Conservation (phyloP, 1,284 basidiomycete genomes). For the Leccinum colubrinum region DNA sequence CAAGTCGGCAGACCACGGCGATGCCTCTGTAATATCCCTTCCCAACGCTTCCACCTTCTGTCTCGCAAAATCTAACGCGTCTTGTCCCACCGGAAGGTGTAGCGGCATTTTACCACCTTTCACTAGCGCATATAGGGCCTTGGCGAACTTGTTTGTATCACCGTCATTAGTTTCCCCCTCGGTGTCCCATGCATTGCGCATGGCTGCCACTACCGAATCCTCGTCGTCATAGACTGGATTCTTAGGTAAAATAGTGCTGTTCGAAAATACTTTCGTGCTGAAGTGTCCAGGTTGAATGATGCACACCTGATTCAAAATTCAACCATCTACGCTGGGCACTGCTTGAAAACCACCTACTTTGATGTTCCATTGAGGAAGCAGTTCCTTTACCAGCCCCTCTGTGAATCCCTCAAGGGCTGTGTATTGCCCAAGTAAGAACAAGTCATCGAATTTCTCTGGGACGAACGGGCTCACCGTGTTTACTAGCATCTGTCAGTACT, state of each 20-base stretch:
- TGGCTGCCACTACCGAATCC: neutral
- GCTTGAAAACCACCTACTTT: constrained; percentile 8
- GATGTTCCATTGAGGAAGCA: constrained; percentile 25
- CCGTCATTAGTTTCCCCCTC: neutral
- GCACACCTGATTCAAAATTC: constrained; percentile 12
- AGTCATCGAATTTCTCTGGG: neutral
- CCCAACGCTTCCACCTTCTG: neutral
- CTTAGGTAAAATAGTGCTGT: neutral
- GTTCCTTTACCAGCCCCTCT: constrained; percentile 12
- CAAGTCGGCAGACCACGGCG: constrained; percentile 11
- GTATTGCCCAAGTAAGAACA: neutral
- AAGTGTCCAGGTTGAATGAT: constrained; percentile 14
- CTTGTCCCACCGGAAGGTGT: constrained; percentile 10
- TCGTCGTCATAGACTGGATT: neutral
- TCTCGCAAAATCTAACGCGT: neutral
- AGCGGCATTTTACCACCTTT: constrained; percentile 5
- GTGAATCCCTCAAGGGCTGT: constrained; percentile 19
- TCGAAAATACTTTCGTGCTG: neutral
- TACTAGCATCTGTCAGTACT: neutral
- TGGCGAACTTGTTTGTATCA: constrained; percentile 3
- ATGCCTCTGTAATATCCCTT: constrained; percentile 2
- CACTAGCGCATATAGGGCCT: constrained; percentile 1
- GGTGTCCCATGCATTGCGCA: neutral
- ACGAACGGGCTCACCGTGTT: constrained; percentile 4
- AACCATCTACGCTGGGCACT: neutral